These are phyloP conservation scores for Botrytis fragariae DNA, from an alignment of 2,329 filamentous ascomycete genomes.

Conservation along the genomic window DNA sequence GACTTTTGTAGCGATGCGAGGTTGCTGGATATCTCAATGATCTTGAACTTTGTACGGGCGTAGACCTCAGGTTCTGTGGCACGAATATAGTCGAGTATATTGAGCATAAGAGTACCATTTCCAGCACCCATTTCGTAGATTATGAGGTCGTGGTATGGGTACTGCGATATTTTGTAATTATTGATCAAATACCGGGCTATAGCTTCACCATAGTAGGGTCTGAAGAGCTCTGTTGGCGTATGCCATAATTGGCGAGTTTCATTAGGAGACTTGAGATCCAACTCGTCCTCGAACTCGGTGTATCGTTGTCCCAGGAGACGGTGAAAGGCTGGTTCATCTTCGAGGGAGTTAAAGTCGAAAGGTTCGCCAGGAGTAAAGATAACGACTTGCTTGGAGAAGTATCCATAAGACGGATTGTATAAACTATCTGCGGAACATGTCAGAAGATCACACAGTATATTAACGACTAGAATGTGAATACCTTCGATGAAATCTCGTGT, in stretches of 20 bases:
- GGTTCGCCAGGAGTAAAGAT: slow-evolving; percentile 92
- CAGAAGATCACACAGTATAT: slow-evolving; percentile 20
- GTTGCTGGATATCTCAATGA: slow-evolving; percentile 89
- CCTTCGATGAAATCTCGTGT: slow-evolving; percentile 97
- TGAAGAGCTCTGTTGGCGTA: slow-evolving; percentile 94
- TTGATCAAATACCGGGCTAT: slow-evolving; percentile 93
- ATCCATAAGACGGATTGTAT: slow-evolving; percentile 92
- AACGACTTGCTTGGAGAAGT: slow-evolving; percentile 93
- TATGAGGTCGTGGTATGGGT: slow-evolving; percentile 93
- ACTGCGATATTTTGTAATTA: slow-evolving; percentile 92
- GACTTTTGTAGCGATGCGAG: slow-evolving; percentile 75
- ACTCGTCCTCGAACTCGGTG: slow-evolving; percentile 81
- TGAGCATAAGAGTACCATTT: slow-evolving; percentile 96
- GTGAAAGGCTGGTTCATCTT: slow-evolving; percentile 85
- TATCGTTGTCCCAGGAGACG: slow-evolving; percentile 74
- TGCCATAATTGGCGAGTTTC: slow-evolving; percentile 93
- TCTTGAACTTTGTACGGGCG: slow-evolving; percentile 85
- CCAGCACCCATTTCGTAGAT: slow-evolving; percentile 99
- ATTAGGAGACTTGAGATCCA: slow-evolving; percentile 67
- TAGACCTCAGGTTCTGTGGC: slow-evolving; percentile 88
- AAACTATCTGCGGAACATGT: slow-evolving; percentile 65
- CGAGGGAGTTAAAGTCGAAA: slow-evolving; percentile 79
- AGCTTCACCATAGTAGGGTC: slow-evolving; percentile 94
- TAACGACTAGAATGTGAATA: slow-evolving; percentile 40
- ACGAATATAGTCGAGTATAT: slow-evolving; percentile 95